Conservation (phyloP, 345 rosid species). For the Pistacia vera region DNA sequence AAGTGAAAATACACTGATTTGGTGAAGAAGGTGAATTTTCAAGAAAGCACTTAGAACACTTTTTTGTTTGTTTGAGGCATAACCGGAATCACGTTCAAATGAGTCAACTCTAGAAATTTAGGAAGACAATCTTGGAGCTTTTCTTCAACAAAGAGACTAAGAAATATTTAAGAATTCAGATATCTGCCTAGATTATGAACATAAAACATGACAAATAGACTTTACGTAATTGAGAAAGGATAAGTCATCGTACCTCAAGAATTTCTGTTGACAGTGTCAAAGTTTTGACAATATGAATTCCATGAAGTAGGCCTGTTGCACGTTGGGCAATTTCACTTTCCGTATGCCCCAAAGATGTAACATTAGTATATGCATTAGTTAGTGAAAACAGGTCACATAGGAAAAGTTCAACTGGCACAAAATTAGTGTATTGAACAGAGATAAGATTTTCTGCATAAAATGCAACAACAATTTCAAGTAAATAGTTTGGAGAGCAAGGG, state of each 20-base stretch:
- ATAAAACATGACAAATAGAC: too few species aligned
- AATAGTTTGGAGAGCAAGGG: neutral
- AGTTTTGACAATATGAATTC: neutral
- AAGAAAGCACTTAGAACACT: neutral
- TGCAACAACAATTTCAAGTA: neutral
- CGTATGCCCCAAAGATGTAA: neutral
- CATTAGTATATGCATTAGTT: neutral
- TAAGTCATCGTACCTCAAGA: neutral
- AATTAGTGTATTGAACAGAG: neutral
- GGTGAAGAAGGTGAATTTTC: neutral
- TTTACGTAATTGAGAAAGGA: too few species aligned
- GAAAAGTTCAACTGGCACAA: neutral
- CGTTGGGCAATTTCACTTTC: neutral
- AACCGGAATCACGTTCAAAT: neutral
- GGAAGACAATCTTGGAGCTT: neutral
- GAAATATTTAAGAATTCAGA: too few species aligned
- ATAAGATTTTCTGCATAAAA: neutral
- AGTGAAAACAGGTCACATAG: neutral
- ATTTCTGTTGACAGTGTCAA: neutral
- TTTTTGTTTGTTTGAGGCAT: too few species aligned
- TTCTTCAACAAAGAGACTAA: too few species aligned
- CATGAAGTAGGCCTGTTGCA: neutral
- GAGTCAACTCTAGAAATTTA: neutral
- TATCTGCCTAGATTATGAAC: too few species aligned
- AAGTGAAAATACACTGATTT: too few species aligned